Base-by-base conservation (phyloP, 495 filamentous ascomycete species). In the Chlorociboria aeruginascens region DNA sequence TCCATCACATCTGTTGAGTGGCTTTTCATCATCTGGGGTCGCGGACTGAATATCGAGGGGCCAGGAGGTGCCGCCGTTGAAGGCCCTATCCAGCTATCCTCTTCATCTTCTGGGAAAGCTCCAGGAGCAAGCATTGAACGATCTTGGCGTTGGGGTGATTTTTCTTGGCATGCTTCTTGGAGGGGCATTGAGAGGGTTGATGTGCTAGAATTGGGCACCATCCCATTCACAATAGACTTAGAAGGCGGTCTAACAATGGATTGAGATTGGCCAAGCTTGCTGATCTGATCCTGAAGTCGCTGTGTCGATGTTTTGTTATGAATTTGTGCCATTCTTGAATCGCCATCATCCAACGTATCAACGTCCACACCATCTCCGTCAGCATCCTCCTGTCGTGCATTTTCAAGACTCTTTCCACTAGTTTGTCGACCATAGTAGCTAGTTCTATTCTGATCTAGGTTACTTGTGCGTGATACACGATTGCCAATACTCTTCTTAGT, bases 221-320 rank as follows among this genome's bases (percentile, higher is more conserved):
- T 83, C 2, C 63, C 42, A 8, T 72, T 69, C 32, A 53, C 55
- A 28, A 87, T 80, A 9, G 81, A 82, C 57, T 89, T 90, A 3
- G 81, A 85, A 3, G 77, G 67, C 39, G 82, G 70, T 30, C 81
- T 69, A 38, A 57, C 62, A 40, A 53, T 64, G 3, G 82, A 69
- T 56, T 88, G 84, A 1, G 78, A 72, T 61, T 96, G 85, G 17
- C 89, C 89, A 14, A 98, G 74, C 78, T 90, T 87, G 58, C 81
- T 90, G 55, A 98, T 95, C 55, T 86, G 84, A 50, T 97, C 93
- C 49, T 93, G 85, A 13, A 98, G 71, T 8, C 83, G 73, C 60
- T 96, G 88, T 2, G 92, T 96, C 4, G 89, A 89, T 7, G 86
- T 89, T 58, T 92, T 94, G 65, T 77, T 88, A 61, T 94, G 86